phyloP scores from a whole-genome alignment of 164 flowering plant genomes.

The Cinnamomum micranthum region DNA sequence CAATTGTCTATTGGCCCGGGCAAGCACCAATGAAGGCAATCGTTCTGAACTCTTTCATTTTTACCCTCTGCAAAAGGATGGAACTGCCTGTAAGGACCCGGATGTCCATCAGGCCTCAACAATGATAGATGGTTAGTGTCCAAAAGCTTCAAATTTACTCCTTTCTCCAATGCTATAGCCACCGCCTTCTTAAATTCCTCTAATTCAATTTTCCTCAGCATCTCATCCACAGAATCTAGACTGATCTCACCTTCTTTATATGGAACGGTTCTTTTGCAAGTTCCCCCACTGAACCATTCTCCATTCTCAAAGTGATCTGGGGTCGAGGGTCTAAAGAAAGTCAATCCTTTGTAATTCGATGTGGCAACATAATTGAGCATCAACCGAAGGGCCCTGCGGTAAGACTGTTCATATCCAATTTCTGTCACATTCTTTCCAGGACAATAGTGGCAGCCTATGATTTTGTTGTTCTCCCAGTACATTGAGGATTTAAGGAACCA shows the following conservation, averaged over 20 bases:
- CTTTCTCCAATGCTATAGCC: constrained; percentile 12
- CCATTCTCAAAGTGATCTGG: constrained; percentile 95
- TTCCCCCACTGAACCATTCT: constrained; percentile 87
- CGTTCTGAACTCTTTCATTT: constrained; percentile 49
- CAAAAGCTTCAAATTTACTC: constrained; percentile 58
- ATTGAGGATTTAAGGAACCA: constrained; percentile 90
- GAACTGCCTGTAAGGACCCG: constrained; percentile 72
- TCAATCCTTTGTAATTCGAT: constrained; percentile 45
- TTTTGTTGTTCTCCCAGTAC: constrained; percentile 54
- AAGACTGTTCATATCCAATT: constrained; percentile 57
- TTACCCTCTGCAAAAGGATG: constrained; percentile 46
- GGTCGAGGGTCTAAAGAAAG: constrained; percentile 63
- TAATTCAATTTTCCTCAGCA: constrained; percentile 52
- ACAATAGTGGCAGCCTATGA: constrained; percentile 80
- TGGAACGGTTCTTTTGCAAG: constrained; percentile 54
- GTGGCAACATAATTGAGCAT: constrained; percentile 33
- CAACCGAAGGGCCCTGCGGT: constrained; percentile 43
- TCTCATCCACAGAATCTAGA: constrained; percentile 36
- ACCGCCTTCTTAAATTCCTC: constrained; percentile 52
- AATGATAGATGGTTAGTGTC: constrained; percentile 59
- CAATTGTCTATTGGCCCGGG: constrained; percentile 92
- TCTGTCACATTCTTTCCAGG: constrained; percentile 54
- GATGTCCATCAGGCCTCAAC: constrained; percentile 46
- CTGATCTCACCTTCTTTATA: constrained; percentile 60
- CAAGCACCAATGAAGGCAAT: constrained; percentile 94